phyloP scores from a whole-genome alignment of 768 basidiomycete genomes.

The Rhizopogon vesiculosus region DNA sequence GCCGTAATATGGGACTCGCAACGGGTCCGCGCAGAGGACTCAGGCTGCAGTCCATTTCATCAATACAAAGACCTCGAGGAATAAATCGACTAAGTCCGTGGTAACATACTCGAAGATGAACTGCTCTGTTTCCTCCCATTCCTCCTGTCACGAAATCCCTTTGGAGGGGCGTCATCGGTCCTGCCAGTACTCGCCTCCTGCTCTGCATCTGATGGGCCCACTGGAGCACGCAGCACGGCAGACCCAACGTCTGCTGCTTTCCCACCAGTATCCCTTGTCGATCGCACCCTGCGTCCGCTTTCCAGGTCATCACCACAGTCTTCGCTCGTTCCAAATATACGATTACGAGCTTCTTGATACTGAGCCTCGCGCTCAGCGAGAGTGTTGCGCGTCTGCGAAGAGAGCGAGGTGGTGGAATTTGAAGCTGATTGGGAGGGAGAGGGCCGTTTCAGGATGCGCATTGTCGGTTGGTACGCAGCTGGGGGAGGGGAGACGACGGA shows the following conservation, averaged over 20 bases:
- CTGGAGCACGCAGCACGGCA: conserved; percentile 26
- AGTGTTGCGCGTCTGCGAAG: conserved; percentile 21
- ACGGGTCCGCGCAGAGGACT: too few species aligned
- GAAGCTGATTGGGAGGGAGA: conserved; percentile 24
- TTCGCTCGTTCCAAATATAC: conserved; percentile 54
- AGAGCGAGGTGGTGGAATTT: conserved; percentile 6
- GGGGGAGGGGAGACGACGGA: conserved; percentile 45
- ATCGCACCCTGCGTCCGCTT: neutral
- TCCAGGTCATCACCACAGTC: neutral
- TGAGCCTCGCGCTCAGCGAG: conserved; percentile 66
- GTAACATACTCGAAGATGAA: neutral
- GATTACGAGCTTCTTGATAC: conserved; percentile 68
- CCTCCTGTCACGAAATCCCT: conserved; percentile 24
- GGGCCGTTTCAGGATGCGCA: conserved; percentile 74
- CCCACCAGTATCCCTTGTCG: neutral
- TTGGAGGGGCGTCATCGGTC: conserved; percentile 10
- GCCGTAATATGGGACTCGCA: too few species aligned
- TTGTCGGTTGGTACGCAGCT: conserved; percentile 53
- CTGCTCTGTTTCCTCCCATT: conserved; percentile 10
- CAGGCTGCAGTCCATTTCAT: too few species aligned
- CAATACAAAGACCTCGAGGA: too few species aligned
- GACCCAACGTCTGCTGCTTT: neutral
- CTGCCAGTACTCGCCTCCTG: neutral
- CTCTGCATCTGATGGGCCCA: conserved; percentile 21
- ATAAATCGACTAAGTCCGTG: neutral